phyloP scores from a whole-genome alignment of 2,329 filamentous ascomycete species.

The Graphiopsis chlorocephala region DNA sequence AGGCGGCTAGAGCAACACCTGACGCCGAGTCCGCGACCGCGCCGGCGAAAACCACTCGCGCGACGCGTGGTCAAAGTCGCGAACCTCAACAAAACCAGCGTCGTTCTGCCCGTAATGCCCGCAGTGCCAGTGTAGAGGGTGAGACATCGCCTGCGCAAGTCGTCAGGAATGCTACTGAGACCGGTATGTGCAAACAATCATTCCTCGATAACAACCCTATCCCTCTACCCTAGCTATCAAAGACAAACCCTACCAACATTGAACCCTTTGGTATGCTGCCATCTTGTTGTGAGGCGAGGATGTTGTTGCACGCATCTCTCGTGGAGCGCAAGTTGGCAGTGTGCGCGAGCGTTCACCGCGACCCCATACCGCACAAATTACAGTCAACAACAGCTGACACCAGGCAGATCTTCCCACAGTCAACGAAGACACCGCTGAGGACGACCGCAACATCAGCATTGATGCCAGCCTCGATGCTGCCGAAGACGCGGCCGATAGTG shows the following conservation, averaged over 20 bases:
- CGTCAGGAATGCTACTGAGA: neutral
- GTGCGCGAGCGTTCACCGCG: neutral
- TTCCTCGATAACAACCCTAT: slow-evolving; percentile 6
- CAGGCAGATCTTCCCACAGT: slow-evolving; percentile 22
- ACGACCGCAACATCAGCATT: neutral
- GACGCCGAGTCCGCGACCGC: slow-evolving; percentile 14
- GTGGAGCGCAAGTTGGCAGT: neutral
- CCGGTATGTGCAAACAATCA: neutral
- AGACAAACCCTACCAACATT: slow-evolving; percentile 2
- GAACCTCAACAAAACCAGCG: slow-evolving; percentile 28
- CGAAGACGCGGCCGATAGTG: slow-evolving; percentile 15
- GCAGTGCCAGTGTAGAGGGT: slow-evolving; percentile 13
- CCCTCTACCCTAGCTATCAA: slow-evolving; percentile 15
- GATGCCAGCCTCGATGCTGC: neutral
- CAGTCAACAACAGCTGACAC: neutral
- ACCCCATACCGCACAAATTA: no score
- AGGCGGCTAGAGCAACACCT: slow-evolving; percentile 10
- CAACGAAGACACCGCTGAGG: slow-evolving; percentile 15
- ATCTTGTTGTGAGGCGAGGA: neutral
- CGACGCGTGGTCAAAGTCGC: slow-evolving; percentile 41
- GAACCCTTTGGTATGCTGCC: neutral
- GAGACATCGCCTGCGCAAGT: slow-evolving; percentile 19
- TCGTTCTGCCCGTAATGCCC: slow-evolving; percentile 11
- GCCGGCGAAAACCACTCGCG: slow-evolving; percentile 23
- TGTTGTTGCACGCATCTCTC: neutral